phyloP scores from a whole-genome alignment of 1,139 yeast species.

The Hyphopichia burtonii region DNA sequence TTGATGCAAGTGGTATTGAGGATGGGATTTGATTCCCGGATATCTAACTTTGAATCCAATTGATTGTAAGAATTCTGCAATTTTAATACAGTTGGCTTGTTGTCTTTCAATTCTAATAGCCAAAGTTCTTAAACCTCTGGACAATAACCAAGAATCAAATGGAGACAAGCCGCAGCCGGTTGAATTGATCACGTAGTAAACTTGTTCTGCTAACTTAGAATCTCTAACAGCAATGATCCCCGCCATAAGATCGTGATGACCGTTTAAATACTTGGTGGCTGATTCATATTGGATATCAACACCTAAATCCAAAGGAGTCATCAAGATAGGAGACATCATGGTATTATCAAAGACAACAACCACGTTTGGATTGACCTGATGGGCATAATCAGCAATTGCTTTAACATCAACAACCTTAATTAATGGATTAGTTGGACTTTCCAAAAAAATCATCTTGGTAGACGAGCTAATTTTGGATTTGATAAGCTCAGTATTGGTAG shows the following conservation, averaged over 20 bases:
- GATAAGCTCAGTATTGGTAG: constrained; percentile 66
- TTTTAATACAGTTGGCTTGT: constrained; percentile 69
- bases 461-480: constrained; percentile 48
- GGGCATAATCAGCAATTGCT: constrained; percentile 64
- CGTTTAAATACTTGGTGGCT: constrained; percentile 88
- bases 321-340: constrained; percentile 88
- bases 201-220: constrained; percentile 59
- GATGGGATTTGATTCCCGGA: constrained; percentile 81
- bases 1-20: constrained; percentile 76
- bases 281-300: constrained; percentile 91
- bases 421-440: constrained; percentile 89
- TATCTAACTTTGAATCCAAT: constrained; percentile 71
- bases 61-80: constrained; percentile 70
- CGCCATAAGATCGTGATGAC: constrained; percentile 96
- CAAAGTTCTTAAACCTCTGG: constrained; percentile 84
- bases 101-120: constrained; percentile 85
- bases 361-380: constrained; percentile 62
- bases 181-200: constrained; percentile 79
- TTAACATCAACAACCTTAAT: constrained; percentile 83
- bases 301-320: constrained; percentile 82
- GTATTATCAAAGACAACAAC: constrained; percentile 89
- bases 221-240: constrained; percentile 78
- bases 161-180: constrained; percentile 92
- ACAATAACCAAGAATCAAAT: constrained; percentile 83
- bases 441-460: constrained; percentile 77